Evolutionary conservation across 345 rosid species (phyloP), one percentile per base, ranked within the genome.

Genomic region (Cardamine occulta): DNA sequence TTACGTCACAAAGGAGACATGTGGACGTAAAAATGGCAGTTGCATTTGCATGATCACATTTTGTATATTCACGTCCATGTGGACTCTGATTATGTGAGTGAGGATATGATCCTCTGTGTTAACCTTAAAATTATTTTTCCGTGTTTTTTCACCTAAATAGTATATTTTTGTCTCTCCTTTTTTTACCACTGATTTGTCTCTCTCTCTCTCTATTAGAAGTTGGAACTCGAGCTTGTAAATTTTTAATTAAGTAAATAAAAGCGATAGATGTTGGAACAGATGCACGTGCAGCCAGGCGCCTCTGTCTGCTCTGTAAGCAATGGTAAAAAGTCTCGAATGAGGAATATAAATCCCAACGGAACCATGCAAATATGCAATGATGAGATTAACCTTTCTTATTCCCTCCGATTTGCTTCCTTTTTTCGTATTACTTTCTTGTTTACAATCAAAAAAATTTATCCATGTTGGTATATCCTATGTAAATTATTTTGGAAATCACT

Each of bases 231-330:
- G 68, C 68, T 72, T 48, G 19, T 70, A 34, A 23, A 59, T 9
- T 6, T 6, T 5, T 19, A 19, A 14, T 28, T 18, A 37, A 55
- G 29, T n/a, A 55, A 47, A 34, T 1, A 23, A 23, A 37, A 26
- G 29, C 8, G 32, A 31, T 31, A 44, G 12, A 26, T 48, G 60
- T 23, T 3, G 32, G 62, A 21, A 78, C 77, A 78, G 18, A 71
- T 23, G 73, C 73, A 78, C 63, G 77, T 78, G 58, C 48, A 44
- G 70, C 24, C 34, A 74, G 68, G 73, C 73, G 80, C 60, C 4
- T n/a, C 1, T 70, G 70, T 63, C 66, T 35, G 75, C 60, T 53
- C 23, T 26, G 24, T 45, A 61, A 31, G 31, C 58, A 47, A 48
- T 42, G 58, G 65, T 54, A 39, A 66, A 74, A 29, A 21, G 65